phyloP scores from a whole-genome alignment of 805 yeast species.

The Saccharomycopsis microspora region DNA sequence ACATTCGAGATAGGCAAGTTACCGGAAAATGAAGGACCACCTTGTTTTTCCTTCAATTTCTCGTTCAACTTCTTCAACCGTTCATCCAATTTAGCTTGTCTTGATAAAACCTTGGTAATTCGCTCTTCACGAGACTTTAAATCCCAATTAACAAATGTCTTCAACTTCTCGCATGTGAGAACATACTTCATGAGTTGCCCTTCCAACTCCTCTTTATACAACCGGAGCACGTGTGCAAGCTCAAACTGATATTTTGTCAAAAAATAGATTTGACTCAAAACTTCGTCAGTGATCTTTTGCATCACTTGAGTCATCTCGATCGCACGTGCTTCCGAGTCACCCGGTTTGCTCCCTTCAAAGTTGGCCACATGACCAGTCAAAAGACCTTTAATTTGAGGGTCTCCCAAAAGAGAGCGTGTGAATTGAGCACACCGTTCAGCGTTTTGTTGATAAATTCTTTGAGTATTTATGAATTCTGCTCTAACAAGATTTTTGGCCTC shows the following conservation, averaged over 20 bases:
- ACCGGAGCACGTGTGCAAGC: background rate
- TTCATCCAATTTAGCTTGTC: background rate
- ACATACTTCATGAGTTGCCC: constrained; percentile 4
- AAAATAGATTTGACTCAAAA: background rate
- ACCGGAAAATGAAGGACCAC: background rate
- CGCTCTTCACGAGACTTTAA: background rate
- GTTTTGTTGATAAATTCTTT: too few species aligned
- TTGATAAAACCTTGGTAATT: constrained; percentile 1
- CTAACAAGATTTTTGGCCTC: too few species aligned
- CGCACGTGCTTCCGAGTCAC: too few species aligned
- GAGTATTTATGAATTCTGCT: too few species aligned
- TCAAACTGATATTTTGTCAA: constrained; percentile 5
- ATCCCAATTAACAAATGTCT: background rate
- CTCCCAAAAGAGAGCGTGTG: too few species aligned
- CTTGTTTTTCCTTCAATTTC: background rate
- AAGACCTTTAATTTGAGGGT: too few species aligned
- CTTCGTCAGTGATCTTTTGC: background rate
- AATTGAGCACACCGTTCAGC: too few species aligned
- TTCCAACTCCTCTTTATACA: constrained; percentile 10
- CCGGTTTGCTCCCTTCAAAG: too few species aligned
- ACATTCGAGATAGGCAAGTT: constrained; percentile 8
- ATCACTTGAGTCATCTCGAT: background rate
- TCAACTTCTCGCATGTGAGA: background rate
- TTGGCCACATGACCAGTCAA: too few species aligned
- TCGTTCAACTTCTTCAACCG: constrained; percentile 1